Conservation (phyloP, 225 moss, liverwort and hornwort species). For the Climacium dendroides region DNA sequence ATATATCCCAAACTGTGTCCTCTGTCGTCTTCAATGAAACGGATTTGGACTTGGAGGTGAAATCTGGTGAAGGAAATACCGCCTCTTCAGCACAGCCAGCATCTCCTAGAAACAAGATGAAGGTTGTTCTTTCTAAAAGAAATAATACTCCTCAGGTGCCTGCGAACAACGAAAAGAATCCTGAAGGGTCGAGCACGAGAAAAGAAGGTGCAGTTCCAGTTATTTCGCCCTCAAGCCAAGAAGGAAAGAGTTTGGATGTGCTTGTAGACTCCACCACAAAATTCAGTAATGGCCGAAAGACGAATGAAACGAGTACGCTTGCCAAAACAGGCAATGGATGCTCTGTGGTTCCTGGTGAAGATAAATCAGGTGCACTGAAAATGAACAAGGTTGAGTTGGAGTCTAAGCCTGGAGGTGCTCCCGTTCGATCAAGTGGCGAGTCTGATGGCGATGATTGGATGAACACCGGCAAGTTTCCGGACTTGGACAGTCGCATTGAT, state of each 20-base stretch:
- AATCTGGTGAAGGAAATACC: not conserved
- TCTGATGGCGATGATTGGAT: slow-evolving; percentile 79
- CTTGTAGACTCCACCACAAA: not conserved
- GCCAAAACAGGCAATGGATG: not conserved
- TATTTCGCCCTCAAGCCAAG: not conserved
- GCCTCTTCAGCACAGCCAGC: not conserved
- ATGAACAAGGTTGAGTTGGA: not conserved
- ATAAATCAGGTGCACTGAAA: not conserved
- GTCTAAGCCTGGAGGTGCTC: not conserved
- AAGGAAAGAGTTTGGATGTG: not conserved
- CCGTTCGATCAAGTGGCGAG: slow-evolving; percentile 12
- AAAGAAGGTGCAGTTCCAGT: slow-evolving; percentile 4
- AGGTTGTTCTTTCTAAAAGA: slow-evolving; percentile 26
- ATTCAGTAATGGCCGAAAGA: not conserved
- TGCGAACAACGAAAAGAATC: not conserved
- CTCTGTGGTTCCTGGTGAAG: not conserved
- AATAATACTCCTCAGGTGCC: not conserved
- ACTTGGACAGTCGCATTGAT: slow-evolving; percentile 87
- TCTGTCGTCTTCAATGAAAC: slow-evolving; percentile 21
- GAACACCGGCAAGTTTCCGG: slow-evolving; percentile 66
- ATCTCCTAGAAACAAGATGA: slow-evolving; percentile 32
- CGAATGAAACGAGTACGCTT: not conserved
- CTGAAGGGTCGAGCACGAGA: not conserved
- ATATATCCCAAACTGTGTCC: slow-evolving; percentile 19
- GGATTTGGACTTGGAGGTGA: slow-evolving; percentile 29